These are phyloP conservation scores for Dothiorella sarmentorum DNA, from an alignment of 2,329 filamentous ascomycete species.

Conservation along the genomic window DNA sequence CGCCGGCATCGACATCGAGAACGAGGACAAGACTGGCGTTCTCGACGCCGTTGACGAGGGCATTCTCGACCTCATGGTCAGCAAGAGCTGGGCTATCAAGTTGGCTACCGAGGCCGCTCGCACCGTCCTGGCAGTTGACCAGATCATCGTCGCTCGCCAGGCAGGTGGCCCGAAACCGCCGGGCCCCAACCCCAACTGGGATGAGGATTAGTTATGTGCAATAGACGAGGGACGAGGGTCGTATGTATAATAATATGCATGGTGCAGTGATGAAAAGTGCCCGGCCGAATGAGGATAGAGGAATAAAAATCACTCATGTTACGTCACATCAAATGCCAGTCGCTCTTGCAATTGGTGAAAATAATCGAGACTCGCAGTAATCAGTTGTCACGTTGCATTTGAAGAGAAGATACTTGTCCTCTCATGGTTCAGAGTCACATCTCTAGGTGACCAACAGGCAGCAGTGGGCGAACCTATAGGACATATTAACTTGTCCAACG, in stretches of 20 bases:
- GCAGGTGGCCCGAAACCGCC: constrained; percentile 96
- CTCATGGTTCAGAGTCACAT: too few species aligned
- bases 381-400: background rate
- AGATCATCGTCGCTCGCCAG: constrained; percentile 97
- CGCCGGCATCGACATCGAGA: constrained; percentile 92
- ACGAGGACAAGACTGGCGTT: constrained; percentile 73
- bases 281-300: background rate
- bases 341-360: background rate
- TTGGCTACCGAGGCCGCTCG: constrained; percentile 91
- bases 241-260: constrained; percentile 15
- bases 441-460: too few species aligned
- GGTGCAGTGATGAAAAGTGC: background rate
- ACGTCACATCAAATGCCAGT: background rate
- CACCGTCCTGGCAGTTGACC: constrained; percentile 92
- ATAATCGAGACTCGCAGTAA: too few species aligned
- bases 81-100: constrained; percentile 96
- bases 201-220: constrained; percentile 52
- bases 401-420: too few species aligned
- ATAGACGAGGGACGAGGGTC: background rate
- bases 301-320: constrained; percentile 3
- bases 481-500: too few species aligned
- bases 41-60: constrained; percentile 83
- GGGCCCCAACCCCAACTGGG: constrained; percentile 80
- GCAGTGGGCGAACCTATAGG: too few species aligned
- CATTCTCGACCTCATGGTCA: constrained; percentile 86